Conservation (phyloP, 352 stramenopile genomes). For the Phytophthora cactorum region DNA sequence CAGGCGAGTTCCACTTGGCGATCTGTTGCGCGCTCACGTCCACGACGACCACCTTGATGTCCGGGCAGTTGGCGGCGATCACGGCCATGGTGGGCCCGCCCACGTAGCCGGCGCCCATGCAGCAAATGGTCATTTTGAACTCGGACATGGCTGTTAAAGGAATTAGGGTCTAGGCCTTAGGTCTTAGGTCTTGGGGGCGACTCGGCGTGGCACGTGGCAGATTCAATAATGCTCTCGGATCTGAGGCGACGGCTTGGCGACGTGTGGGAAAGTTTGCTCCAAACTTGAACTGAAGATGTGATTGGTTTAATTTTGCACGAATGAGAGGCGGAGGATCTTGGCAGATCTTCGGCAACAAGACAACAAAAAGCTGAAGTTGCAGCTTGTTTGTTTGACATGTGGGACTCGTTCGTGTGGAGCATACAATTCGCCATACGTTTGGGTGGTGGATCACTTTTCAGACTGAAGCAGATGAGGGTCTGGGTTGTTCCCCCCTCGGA, state of each 20-base stretch:
- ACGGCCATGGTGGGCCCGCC: slow-evolving; percentile 99
- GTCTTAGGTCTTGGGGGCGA: not conserved
- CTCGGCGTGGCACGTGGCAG: slow-evolving; percentile 22
- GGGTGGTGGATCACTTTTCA: not conserved
- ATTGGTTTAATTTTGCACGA: slow-evolving; percentile 22
- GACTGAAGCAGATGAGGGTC: not conserved
- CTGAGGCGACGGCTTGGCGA: slow-evolving; percentile 7
- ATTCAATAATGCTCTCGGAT: slow-evolving; percentile 30
- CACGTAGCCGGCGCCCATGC: slow-evolving; percentile 99
- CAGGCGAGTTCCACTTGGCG: slow-evolving; percentile 96
- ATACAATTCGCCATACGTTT: slow-evolving; percentile 5
- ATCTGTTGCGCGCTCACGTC: slow-evolving; percentile 97
- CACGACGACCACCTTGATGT: slow-evolving; percentile 98
- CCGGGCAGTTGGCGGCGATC: slow-evolving; percentile 97
- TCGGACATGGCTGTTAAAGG: slow-evolving; percentile 30
- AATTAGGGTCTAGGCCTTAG: not conserved
- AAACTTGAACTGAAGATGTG: slow-evolving; percentile 13
- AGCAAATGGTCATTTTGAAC: slow-evolving; percentile 93
- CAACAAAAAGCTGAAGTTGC: not conserved
- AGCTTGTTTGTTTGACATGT: not conserved
- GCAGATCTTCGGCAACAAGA: slow-evolving; percentile 18
- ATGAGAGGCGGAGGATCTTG: slow-evolving; percentile 11
- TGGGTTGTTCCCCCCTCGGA: slow-evolving; percentile 21
- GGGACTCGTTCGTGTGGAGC: slow-evolving; percentile 3
- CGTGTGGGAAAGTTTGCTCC: slow-evolving; percentile 6